These are phyloP conservation scores for Kodamaea sagamina DNA, from an alignment of 805 yeast genomes.

Conservation along the genomic window DNA sequence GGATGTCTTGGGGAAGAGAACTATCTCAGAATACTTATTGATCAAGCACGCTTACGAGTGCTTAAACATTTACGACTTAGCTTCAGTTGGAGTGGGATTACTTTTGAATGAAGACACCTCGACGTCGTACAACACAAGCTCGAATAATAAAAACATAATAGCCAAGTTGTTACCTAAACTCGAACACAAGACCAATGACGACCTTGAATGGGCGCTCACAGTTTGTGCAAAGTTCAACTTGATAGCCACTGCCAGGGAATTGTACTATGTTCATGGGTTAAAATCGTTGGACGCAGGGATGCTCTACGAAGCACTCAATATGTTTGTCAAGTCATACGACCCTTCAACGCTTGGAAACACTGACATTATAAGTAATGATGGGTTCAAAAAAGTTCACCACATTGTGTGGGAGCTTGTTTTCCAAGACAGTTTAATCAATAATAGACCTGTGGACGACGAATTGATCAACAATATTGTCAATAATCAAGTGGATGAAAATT, in stretches of 20 bases:
- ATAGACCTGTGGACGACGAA: conserved; percentile 57
- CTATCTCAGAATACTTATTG: conserved; percentile 57
- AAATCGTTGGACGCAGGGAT: conserved; percentile 55
- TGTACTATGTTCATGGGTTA: conserved; percentile 53
- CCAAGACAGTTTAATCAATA: conserved; percentile 56
- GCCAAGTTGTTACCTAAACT: conserved; percentile 61
- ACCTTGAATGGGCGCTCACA: conserved; percentile 75
- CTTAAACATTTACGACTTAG: conserved; percentile 51
- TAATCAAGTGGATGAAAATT: conserved; percentile 34
- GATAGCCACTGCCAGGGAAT: conserved; percentile 55
- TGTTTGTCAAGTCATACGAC: conserved; percentile 66
- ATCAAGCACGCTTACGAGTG: conserved; percentile 58
- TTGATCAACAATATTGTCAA: conserved; percentile 52
- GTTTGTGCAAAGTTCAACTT: conserved; percentile 69
- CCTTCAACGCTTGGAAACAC: conserved; percentile 19
- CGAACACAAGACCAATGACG: conserved; percentile 67
- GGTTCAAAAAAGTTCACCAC: conserved; percentile 48
- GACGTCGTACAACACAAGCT: conserved; percentile 44
- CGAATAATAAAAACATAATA: conserved; percentile 38
- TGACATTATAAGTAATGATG: conserved; percentile 24
- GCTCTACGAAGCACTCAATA: conserved; percentile 61
- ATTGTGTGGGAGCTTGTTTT: conserved; percentile 62
- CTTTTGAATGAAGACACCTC: conserved; percentile 44
- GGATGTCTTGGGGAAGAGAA: conserved; percentile 21
- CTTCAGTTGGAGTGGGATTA: conserved; percentile 72